Base-by-base conservation (phyloP, 2,329 filamentous ascomycete genomes). In the Clarireedia homoeocarpa region DNA sequence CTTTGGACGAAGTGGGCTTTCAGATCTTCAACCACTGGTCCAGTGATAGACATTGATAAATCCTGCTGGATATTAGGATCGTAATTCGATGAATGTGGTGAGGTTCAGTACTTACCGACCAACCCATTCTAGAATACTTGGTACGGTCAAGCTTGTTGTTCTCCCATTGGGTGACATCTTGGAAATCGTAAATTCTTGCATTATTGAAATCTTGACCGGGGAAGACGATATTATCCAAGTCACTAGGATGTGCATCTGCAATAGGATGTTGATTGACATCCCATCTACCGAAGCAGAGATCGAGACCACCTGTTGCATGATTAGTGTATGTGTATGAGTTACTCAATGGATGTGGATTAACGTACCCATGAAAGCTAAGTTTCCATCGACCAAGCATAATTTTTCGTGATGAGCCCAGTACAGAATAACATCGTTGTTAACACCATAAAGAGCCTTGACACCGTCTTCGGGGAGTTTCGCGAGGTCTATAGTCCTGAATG, bases 341-440 rank as follows among this genome's bases (percentile, higher is more conserved):
- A 40, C 6, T n/a, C 6, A 15, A 40, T 20, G 17, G 12, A 40
- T n/a, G 15, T 15, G 14, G 12, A 40, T 40, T 20, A 30, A 40
- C 39, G 20, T 42, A 42, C 39, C 91, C 91, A 96, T 96, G 68
- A 96, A 96, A 2, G 86, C 90, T 55, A 85, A 76, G 9, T 77
- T 77, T n/a, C 85, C 82, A 69, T 96, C 91, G 15, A 96, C 74
- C 2, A 96, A 69, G 63, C 89, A 89, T 0, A 96, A 79, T 72
- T 96, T 96, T 73, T 96, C 91, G 64, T 96, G 91, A 65, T 96
- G 91, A 2, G 90, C 89, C 91, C 91, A 96, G 72, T 89, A 96
- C 1, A 96, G 74, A 10, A 95, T 86, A 1, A 91, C 82, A 62
- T 88, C 90, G 34, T 91, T 88, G 36, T 83, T 83, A 50, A 88